Percentiles rank a stretch among this genome's conserved stretches.
These are phyloP conservation scores for Fusarium phyllophilum DNA, from an alignment of 2,329 filamentous ascomycete genomes.

Conservation along the genomic window DNA sequence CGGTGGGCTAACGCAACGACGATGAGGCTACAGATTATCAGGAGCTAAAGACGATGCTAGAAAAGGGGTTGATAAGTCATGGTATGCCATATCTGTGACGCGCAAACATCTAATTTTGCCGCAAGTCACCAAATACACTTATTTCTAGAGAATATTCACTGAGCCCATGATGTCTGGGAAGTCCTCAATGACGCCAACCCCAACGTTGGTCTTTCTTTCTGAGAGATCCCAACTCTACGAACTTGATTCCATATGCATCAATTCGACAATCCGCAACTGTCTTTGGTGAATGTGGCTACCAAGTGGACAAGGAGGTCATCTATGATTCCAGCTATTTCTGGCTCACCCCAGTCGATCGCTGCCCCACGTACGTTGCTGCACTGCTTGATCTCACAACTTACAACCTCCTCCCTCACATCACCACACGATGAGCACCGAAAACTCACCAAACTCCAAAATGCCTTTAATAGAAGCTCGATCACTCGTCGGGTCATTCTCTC, in stretches of 20 bases:
- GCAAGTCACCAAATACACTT: neutral
- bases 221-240: neutral
- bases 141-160: neutral
- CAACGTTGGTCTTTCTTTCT: neutral
- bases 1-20: neutral
- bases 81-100: neutral
- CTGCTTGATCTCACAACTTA: neutral
- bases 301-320: neutral
- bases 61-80: neutral
- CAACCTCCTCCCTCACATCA: neutral
- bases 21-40: neutral
- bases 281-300: neutral
- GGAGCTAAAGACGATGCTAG: too few species aligned
- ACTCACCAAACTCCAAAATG: slow-evolving; percentile 23
- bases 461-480: slow-evolving; percentile 36
- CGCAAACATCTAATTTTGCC: neutral
- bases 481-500: slow-evolving; percentile 55
- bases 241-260: neutral
- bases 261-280: neutral
- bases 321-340: neutral
- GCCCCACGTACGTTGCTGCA: neutral
- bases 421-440: slow-evolving; percentile 14
- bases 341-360: neutral
- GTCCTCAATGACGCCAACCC: neutral
- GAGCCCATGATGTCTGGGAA: neutral